These are phyloP conservation scores for Verruconis gallopava DNA, from an alignment of 2,329 filamentous ascomycete species.

Conservation along the genomic window DNA sequence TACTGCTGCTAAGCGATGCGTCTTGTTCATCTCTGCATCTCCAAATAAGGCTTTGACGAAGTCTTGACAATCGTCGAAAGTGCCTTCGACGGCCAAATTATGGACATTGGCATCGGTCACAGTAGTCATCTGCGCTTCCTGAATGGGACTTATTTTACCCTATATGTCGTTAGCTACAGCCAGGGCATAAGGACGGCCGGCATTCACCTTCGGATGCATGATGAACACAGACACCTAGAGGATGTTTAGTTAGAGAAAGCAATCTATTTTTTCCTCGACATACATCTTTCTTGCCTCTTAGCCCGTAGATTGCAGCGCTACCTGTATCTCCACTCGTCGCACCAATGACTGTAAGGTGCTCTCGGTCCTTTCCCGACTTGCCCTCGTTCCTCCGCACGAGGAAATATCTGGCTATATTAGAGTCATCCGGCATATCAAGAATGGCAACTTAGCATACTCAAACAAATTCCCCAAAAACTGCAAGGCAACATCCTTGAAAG, in stretches of 20 bases:
- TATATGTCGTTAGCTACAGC: no score
- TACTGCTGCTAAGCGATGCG: conserved; percentile 76
- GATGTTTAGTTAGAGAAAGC: neutral
- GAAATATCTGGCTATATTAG: conserved; percentile 48
- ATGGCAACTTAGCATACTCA: conserved; percentile 33
- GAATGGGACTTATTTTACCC: conserved; percentile 82
- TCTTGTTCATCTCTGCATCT: conserved; percentile 70
- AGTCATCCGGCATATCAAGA: no score
- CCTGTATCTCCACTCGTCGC: conserved; percentile 48
- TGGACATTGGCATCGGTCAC: conserved; percentile 84
- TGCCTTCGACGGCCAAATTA: conserved; percentile 78
- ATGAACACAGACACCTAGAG: conserved; percentile 69
- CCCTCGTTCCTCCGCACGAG: conserved; percentile 65
- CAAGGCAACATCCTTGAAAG: conserved; percentile 69
- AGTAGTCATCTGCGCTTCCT: conserved; percentile 96
- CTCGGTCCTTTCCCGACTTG: conserved; percentile 37
- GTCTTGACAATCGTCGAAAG: conserved; percentile 95
- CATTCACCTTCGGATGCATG: conserved; percentile 77
- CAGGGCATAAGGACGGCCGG: no score
- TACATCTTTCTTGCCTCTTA: conserved; percentile 89
- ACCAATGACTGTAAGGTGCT: conserved; percentile 28
- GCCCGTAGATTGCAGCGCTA: conserved; percentile 88
- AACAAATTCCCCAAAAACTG: conserved; percentile 96
- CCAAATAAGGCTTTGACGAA: conserved; percentile 89
- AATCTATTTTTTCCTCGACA: no score